Percentiles rank a stretch among this genome's conserved stretches.
Evolutionary conservation across 2,329 filamentous ascomycete genomes (phyloP).

Genomic region (Triangularia verruculosa): DNA sequence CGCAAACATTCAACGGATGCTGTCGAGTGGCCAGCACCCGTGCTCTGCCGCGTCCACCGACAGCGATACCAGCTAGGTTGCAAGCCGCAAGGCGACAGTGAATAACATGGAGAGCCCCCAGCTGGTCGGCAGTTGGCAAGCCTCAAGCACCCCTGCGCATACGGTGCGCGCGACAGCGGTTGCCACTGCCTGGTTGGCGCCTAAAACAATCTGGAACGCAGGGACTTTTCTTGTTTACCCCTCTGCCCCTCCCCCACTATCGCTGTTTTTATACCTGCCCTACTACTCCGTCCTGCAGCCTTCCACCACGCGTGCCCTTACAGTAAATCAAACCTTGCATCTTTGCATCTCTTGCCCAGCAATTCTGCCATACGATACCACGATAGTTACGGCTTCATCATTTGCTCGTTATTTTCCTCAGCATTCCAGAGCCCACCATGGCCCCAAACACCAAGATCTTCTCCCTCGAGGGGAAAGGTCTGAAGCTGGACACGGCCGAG

Average conservation of each 20-base stretch:
- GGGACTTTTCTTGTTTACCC: slow-evolving; percentile 24
- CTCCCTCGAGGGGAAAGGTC: slow-evolving; percentile 84
- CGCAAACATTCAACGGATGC: background rate
- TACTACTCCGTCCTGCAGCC: slow-evolving; percentile 10
- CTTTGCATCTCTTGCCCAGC: slow-evolving; percentile 7
- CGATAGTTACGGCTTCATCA: background rate
- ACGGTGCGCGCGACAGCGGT: slow-evolving; percentile 4
- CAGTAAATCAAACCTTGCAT: slow-evolving; percentile 1
- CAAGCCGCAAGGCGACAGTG: background rate
- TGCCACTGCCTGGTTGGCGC: slow-evolving; percentile 14
- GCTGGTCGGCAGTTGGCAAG: slow-evolving; percentile 6
- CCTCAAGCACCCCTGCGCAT: background rate
- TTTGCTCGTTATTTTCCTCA: slow-evolving; percentile 21
- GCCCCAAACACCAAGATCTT: slow-evolving; percentile 64
- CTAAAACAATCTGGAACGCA: slow-evolving; percentile 13
- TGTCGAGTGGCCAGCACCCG: background rate
- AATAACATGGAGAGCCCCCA: background rate
- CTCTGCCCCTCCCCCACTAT: slow-evolving; percentile 28
- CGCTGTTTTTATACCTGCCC: slow-evolving; percentile 12
- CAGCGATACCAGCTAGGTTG: background rate
- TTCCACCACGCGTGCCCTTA: slow-evolving; percentile 10
- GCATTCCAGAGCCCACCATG: slow-evolving; percentile 31
- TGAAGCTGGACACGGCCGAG: slow-evolving; percentile 86
- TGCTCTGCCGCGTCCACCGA: background rate
- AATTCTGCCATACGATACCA: background rate